phyloP scores from a whole-genome alignment of 202 grass and related monocot species.

The Carex arenaria region DNA sequence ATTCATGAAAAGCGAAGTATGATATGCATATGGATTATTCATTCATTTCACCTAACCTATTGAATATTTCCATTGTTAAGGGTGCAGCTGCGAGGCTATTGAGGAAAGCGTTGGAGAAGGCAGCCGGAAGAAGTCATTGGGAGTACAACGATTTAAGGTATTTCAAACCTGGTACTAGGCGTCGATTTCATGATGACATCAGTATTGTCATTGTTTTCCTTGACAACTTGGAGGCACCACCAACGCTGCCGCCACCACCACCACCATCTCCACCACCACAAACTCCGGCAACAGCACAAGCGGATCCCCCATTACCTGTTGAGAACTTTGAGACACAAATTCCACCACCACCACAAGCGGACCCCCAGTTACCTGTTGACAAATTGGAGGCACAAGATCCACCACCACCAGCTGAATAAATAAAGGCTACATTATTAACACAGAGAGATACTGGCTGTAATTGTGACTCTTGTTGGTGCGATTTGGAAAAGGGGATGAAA shows the following conservation, averaged over 20 bases:
- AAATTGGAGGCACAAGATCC: too few species aligned
- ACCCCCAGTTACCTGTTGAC: too few species aligned
- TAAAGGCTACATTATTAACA: too few species aligned
- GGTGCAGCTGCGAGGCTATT: neutral
- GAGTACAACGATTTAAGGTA: neutral
- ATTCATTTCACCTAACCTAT: neutral
- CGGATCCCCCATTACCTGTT: too few species aligned
- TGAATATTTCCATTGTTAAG: neutral
- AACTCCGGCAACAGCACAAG: too few species aligned
- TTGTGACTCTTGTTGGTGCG: neutral
- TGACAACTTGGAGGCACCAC: neutral
- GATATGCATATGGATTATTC: neutral
- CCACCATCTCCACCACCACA: too few species aligned
- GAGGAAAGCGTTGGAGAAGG: neutral
- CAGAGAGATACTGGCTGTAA: too few species aligned
- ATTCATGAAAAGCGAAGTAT: neutral
- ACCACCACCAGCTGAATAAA: neutral
- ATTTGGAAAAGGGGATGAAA: neutral
- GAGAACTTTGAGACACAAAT: too few species aligned
- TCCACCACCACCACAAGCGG: too few species aligned
- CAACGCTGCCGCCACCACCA: too few species aligned
- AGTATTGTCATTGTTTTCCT: neutral
- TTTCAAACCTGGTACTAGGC: neutral
- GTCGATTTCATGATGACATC: neutral
- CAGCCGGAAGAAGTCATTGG: neutral